Evolutionary conservation across 2,329 filamentous ascomycete genomes (phyloP), one percentile per base, ranked within the genome.

Genomic region (Colletotrichum tabaci): DNA sequence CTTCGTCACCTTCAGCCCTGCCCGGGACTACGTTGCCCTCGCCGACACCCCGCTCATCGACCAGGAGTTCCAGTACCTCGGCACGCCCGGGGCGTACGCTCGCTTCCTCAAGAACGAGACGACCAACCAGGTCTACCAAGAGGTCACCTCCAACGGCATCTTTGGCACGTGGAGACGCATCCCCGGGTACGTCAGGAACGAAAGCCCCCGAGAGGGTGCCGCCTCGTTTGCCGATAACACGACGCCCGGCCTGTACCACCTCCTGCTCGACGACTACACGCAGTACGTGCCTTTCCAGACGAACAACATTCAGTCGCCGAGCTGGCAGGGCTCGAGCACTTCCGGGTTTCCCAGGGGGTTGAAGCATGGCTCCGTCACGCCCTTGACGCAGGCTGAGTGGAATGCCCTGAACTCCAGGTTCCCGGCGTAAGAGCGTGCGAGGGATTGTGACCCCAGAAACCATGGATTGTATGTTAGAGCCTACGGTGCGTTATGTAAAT

Each of bases 41-140:
- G 71, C 79, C 2, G 79, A 79, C 18, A 85, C 81, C 4, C 82
- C 83, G 2, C 77, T 88, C 47, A 88, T 88, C 70, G 86, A 88
- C 71, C 82, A 87, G 40, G 83, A 86, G 64, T 84, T 88, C 76
- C 80, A 85, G 40, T 78, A 82, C 23, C 77, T 87, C 0, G 84
- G 83, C 47, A 76, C 77, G 8, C 77, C 79, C 4, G 82, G 78
- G 2, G 73, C 78, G 12, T 88, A 84, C 55, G 82, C 81, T 0
- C 83, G 86, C 7, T 88, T 88, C 77, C 75, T 87, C 62, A 88
- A 88, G 76, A 86, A 88, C 74, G 85, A 87, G 75, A 82, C 83
- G 0, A 82, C 80, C 2, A 82, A 83, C 47, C 82, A 83, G n/a
- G 82, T 88, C 4, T 88, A 84, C 70, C 82, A 84, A 50, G 86